Evolutionary conservation across 116 monocot species (phyloP).

Genomic region (Trichopus zeylanicus): DNA sequence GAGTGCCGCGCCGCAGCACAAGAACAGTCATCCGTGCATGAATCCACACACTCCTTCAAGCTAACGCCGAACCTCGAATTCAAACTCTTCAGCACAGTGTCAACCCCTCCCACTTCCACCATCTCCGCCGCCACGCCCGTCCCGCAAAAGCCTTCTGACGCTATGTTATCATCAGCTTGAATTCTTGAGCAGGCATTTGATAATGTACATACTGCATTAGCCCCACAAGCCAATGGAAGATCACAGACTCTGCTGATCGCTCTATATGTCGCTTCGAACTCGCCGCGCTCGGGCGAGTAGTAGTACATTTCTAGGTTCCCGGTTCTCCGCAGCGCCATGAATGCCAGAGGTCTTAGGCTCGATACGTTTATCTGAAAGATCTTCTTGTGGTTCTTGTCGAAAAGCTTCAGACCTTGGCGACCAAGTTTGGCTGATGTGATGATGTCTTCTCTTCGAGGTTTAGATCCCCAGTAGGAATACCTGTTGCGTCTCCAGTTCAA

Average conservation of each 20-base stretch:
- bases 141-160: background rate
- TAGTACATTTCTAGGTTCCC: slow-evolving; percentile 40
- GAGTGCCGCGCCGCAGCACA: slow-evolving; percentile 30
- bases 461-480: slow-evolving; percentile 39
- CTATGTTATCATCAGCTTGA: background rate
- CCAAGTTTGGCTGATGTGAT: slow-evolving; percentile 21
- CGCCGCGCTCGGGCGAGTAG: slow-evolving; percentile 1
- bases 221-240: slow-evolving; percentile 33
- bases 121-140: slow-evolving; percentile 12
- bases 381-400: slow-evolving; percentile 14
- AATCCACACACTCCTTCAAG: slow-evolving; percentile 19
- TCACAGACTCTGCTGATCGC: slow-evolving; percentile 18
- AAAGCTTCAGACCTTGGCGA: slow-evolving; percentile 23
- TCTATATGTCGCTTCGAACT: slow-evolving; percentile 17
- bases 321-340: slow-evolving; percentile 15
- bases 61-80: slow-evolving; percentile 7
- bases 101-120: slow-evolving; percentile 18
- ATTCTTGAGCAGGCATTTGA: slow-evolving; percentile 12
- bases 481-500: slow-evolving; percentile 17
- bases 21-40: slow-evolving; percentile 30
- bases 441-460: slow-evolving; percentile 2
- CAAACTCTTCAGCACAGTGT: slow-evolving; percentile 14
- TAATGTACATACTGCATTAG: slow-evolving; percentile 13
- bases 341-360: background rate
- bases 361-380: slow-evolving; percentile 18